Evolutionary conservation across 306 rosid genomes (phyloP), one percentile per base, ranked within the genome.

Genomic region (Quercus cerris): DNA sequence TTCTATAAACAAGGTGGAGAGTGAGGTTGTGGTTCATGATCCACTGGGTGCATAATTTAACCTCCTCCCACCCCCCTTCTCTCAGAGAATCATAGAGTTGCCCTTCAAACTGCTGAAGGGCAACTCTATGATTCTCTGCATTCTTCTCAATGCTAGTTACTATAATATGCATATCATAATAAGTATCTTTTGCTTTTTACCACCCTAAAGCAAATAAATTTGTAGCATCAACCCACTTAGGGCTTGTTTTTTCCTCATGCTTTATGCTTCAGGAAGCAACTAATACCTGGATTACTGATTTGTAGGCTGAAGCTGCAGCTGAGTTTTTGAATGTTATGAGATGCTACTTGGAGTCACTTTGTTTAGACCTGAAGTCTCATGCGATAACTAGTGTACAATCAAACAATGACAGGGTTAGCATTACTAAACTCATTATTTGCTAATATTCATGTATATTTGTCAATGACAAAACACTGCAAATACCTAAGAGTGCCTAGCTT

Each of bases 311-410:
- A 84, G 91, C 89, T 54, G 90, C 98, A 49, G 74, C 82, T 18
- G 84, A 85, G 83, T 90, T 93, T 89, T 81, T 95, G 85, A 85
- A 89, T 56, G 81, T 89, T 41, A 81, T 87, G 85, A 85, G 86
- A 88, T 35, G 81, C 80, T 95, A 90, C 86, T 61, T 88, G 91
- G 98, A 95, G 79, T 91, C 98, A 57, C 90, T 95, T 81, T 95
- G 98, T 84, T 83, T 90, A 4, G 88, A 91, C 78, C 84, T 93
- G 80, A 89, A 93, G 80, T 86, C 87, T 17, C 91, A 95, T 76
- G 84, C 98, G 12, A 95, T 95, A 66, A 95, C 99, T 77, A 91
- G 91, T 78, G 97, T 95, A 70, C 96, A 93, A 78, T 89, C 98
- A 35, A 85, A 93, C 74, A 87, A 79, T 12, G 98, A 95, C 82